Evolutionary conservation across 75 land plant species (phyloP).

Genomic region (Larix kaempferi): DNA sequence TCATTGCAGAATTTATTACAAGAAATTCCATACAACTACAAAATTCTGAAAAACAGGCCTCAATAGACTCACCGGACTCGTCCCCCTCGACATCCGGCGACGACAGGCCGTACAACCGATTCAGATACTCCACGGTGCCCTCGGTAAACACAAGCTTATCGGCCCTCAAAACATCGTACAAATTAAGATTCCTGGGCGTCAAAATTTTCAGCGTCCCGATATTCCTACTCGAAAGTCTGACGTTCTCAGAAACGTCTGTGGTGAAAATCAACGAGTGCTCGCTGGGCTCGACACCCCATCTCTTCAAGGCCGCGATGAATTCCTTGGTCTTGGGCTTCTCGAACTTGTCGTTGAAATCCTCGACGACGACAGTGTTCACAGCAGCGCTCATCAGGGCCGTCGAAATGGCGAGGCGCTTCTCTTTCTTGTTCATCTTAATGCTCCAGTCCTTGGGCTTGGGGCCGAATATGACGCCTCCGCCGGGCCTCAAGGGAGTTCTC

Average conservation of each 20-base stretch:
- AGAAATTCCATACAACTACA: no score
- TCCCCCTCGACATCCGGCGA: conserved; percentile 21
- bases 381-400: conserved; percentile 83
- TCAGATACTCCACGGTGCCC: conserved; percentile 69
- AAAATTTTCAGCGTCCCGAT: conserved; percentile 72
- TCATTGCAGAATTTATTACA: no score
- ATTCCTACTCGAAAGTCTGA: conserved; percentile 66
- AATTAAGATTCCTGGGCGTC: conserved; percentile 82
- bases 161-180: conserved; percentile 78
- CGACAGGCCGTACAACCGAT: conserved; percentile 53
- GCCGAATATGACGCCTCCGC: conserved; percentile 93
- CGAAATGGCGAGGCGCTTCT: conserved; percentile 84
- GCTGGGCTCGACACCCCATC: conserved; percentile 84
- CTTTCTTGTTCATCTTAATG: conserved; percentile 93
- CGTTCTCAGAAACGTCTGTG: conserved; percentile 57
- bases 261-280: conserved; percentile 56
- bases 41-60: background rate
- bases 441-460: conserved; percentile 95
- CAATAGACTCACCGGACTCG: conserved; percentile 21
- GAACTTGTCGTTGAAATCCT: conserved; percentile 61
- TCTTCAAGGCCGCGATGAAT: conserved; percentile 66
- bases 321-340: conserved; percentile 79
- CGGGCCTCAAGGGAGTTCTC: conserved; percentile 82
- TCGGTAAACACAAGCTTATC: conserved; percentile 71
- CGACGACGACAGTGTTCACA: conserved; percentile 57